Evolutionary conservation across 176 grass and related monocot genomes (phyloP).

Genomic region (Ensete glaucum): DNA sequence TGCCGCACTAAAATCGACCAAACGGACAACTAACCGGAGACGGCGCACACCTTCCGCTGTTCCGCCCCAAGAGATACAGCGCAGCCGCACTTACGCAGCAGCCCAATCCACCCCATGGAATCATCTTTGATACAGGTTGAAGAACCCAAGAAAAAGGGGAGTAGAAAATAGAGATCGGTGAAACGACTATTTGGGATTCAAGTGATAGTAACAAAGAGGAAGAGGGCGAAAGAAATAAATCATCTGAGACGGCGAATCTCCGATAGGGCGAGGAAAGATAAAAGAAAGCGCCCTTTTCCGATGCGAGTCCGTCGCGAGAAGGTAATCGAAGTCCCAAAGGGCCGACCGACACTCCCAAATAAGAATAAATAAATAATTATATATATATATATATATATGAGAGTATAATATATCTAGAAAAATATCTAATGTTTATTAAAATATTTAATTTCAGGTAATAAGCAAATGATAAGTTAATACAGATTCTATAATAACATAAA

Average conservation of each 20-base stretch:
- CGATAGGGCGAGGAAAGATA: no score
- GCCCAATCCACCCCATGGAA: constrained; percentile 81
- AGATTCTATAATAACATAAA: no score
- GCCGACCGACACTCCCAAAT: no score
- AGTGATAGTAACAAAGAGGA: neutral
- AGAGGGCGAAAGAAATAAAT: neutral
- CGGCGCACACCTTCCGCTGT: constrained; percentile 61
- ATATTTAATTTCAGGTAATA: no score
- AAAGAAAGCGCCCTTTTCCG: no score
- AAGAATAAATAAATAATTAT: no score
- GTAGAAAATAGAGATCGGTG: neutral
- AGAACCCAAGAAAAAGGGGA: neutral
- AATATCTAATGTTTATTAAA: no score
- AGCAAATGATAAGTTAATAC: no score
- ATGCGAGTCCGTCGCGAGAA: no score
- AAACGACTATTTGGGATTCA: neutral
- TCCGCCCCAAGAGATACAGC: constrained; percentile 83
- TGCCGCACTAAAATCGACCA: neutral
- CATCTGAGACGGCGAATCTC: neutral
- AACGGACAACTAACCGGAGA: neutral
- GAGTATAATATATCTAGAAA: no score
- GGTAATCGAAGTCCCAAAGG: no score
- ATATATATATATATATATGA: no score
- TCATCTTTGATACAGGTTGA: constrained; percentile 22
- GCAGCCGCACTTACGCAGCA: constrained; percentile 82